A percentile compares a stretch with the other conserved stretches of the same genome.
Evolutionary conservation across 2,329 filamentous ascomycete species (phyloP).

Genomic region (Beauveria pseudobassiana): DNA sequence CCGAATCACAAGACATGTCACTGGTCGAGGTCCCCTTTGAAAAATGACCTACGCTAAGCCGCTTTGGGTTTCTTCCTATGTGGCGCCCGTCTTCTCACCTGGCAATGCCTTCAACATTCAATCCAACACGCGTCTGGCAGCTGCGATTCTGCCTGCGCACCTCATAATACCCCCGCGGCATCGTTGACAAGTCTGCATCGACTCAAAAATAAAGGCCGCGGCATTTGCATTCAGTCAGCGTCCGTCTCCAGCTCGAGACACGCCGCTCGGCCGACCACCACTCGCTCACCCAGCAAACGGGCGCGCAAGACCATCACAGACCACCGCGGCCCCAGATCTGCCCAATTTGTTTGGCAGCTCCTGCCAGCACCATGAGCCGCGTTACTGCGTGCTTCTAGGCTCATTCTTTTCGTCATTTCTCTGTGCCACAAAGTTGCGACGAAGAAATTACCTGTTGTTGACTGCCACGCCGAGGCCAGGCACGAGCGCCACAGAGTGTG

Average conservation of each 20-base stretch:
- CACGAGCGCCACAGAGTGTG: not conserved
- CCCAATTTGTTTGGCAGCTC: not conserved
- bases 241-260: not conserved
- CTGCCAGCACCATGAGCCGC: not conserved
- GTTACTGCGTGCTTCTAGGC: not conserved
- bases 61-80: not conserved
- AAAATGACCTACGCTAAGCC: not conserved
- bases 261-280: not conserved
- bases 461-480: not conserved
- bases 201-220: no score
- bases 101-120: constrained; percentile 5
- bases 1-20: not conserved
- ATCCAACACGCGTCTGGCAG: constrained; percentile 5
- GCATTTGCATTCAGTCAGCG: not conserved
- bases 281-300: not conserved
- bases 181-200: not conserved
- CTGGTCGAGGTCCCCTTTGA: not conserved
- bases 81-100: not conserved
- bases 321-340: not conserved
- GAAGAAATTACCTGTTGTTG: not conserved
- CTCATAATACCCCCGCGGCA: not conserved
- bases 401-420: no score
- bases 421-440: no score
- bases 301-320: not conserved
- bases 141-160: not conserved